Percentiles rank a stretch among this genome's conserved stretches.
These are phyloP conservation scores for Fraxinus platypoda DNA, from an alignment of 305 asterid species.

Conservation along the genomic window DNA sequence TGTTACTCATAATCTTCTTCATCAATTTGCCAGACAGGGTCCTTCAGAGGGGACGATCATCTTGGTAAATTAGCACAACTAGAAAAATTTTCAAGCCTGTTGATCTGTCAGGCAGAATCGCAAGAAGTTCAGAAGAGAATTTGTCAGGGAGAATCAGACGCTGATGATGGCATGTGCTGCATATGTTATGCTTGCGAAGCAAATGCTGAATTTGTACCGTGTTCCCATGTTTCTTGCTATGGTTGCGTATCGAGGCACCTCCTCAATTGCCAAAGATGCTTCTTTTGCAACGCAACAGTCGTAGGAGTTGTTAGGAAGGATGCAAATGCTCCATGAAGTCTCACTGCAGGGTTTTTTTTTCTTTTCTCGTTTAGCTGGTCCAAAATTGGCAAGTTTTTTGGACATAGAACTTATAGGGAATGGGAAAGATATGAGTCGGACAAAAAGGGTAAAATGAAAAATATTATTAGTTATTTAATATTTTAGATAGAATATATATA, in stretches of 20 bases:
- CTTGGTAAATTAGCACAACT: constrained; percentile 54
- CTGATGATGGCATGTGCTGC: constrained; percentile 69
- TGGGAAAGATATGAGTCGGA: constrained; percentile 8
- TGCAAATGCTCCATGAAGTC: constrained; percentile 26
- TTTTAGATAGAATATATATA: constrained; percentile 8
- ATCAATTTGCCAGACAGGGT: constrained; percentile 53
- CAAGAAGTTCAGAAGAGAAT: constrained; percentile 42
- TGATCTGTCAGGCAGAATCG: constrained; percentile 50
- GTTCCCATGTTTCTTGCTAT: constrained; percentile 76
- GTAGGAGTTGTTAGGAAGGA: constrained; percentile 46
- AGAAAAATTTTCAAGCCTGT: constrained; percentile 61
- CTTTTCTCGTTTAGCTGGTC: neutral
- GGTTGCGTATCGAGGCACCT: constrained; percentile 95
- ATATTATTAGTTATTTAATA: constrained; percentile 19
- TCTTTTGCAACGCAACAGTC: constrained; percentile 87
- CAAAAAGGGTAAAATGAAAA: constrained; percentile 5
- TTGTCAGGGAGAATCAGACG: constrained; percentile 40
- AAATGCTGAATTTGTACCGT: constrained; percentile 64
- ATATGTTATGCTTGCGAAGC: constrained; percentile 72
- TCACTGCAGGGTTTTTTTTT: neutral
- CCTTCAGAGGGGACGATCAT: constrained; percentile 58
- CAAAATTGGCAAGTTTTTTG: neutral
- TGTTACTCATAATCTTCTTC: neutral
- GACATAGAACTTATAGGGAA: constrained; percentile 18
- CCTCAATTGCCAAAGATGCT: constrained; percentile 87